Percentiles rank a stretch among this genome's conserved stretches.
These are phyloP conservation scores for Kurtzmaniella fragi DNA, from an alignment of 805 yeast species.

Conservation along the genomic window DNA sequence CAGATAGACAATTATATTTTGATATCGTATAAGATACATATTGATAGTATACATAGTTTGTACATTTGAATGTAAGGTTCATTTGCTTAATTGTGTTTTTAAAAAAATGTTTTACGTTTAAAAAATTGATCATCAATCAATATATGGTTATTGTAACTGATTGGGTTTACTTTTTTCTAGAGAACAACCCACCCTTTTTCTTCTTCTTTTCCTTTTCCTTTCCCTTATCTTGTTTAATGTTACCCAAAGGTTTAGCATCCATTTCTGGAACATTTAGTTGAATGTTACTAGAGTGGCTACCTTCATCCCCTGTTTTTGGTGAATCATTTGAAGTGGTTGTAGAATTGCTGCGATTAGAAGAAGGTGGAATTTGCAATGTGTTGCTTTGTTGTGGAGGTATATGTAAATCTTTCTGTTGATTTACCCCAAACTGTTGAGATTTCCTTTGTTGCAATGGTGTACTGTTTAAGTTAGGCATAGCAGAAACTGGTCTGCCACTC, in stretches of 20 bases:
- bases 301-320: conserved; percentile 13
- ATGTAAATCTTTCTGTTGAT: conserved; percentile 8
- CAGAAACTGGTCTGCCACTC: neutral
- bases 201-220: conserved; percentile 15
- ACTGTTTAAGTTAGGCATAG: conserved; percentile 5
- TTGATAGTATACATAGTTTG: no score
- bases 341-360: conserved; percentile 15
- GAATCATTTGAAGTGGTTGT: conserved; percentile 19
- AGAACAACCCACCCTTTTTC: conserved; percentile 26
- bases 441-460: conserved; percentile 11
- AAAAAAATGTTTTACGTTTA: no score
- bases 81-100: no score
- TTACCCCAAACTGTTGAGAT: conserved; percentile 11
- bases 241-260: conserved; percentile 26
- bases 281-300: conserved; percentile 3
- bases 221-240: conserved; percentile 12
- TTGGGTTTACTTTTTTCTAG: conserved; percentile 9
- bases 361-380: conserved; percentile 17
- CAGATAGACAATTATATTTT: no score
- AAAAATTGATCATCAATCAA: no score
- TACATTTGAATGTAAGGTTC: no score
- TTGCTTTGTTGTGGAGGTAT: conserved; percentile 10
- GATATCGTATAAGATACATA: no score
- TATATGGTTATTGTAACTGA: no score
- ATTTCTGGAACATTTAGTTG: conserved; percentile 14